Percentiles rank a stretch among this genome's conserved stretches.
phyloP scores from a whole-genome alignment of 2,329 filamentous ascomycete genomes.

The Orbilia blumenaviensis region DNA sequence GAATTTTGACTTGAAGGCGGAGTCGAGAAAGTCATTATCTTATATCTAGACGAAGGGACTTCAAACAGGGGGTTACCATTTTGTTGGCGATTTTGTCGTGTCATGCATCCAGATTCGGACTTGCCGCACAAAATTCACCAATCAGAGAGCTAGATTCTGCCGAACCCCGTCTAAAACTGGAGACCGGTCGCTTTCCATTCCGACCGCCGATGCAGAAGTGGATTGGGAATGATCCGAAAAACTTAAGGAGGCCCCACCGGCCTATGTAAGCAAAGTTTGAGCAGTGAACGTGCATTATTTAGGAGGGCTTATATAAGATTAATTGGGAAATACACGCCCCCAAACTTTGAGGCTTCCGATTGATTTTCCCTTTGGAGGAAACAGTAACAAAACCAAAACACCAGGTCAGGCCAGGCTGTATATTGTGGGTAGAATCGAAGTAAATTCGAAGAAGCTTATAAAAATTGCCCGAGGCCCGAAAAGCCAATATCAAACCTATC shows the following conservation, averaged over 20 bases:
- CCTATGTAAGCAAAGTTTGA: constrained; percentile 7
- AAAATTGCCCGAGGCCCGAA: neutral
- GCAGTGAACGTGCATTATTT: neutral
- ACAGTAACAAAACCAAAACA: neutral
- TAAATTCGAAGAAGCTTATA: neutral
- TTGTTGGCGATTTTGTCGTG: constrained; percentile 13
- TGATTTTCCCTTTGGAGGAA: neutral
- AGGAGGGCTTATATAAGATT: constrained; percentile 4
- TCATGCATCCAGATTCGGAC: constrained; percentile 28
- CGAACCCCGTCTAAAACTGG: neutral
- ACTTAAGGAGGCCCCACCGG: neutral
- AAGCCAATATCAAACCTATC: neutral
- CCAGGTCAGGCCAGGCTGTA: neutral
- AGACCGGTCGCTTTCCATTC: neutral
- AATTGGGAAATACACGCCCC: neutral
- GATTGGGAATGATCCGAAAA: constrained; percentile 23
- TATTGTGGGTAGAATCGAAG: neutral
- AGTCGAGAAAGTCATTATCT: neutral
- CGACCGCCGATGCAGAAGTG: constrained; percentile 30
- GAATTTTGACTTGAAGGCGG: neutral
- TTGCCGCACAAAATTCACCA: neutral
- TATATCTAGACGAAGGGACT: neutral
- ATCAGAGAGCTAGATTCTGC: neutral
- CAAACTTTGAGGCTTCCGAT: neutral
- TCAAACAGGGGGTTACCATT: neutral